Conservation (phyloP, 805 yeast genomes). For the Blastobotrys attinorum region DNA sequence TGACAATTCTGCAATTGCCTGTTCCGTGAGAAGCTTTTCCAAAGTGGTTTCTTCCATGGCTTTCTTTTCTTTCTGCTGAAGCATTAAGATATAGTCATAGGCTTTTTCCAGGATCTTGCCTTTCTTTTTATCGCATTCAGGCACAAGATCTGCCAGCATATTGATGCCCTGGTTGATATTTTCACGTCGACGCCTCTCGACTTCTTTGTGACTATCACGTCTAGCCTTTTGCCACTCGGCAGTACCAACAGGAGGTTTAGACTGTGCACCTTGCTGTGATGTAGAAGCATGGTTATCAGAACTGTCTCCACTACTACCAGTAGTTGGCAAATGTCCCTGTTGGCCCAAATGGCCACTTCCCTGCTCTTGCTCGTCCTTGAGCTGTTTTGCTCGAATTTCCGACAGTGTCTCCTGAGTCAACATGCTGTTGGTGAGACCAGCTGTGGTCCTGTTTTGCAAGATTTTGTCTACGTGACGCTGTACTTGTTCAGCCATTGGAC, state of each 20-base stretch:
- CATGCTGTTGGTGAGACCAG: too few species aligned
- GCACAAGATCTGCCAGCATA: conserved; percentile 68
- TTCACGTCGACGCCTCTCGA: conserved; percentile 87
- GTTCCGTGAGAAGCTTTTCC: conserved; percentile 87
- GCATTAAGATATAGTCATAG: conserved; percentile 80
- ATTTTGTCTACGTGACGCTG: too few species aligned
- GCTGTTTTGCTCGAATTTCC: too few species aligned
- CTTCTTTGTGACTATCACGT: conserved; percentile 90
- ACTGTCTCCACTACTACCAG: too few species aligned
- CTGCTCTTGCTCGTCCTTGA: too few species aligned
- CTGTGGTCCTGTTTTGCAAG: too few species aligned
- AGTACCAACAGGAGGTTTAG: conserved; percentile 61
- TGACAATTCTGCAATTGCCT: conserved; percentile 77
- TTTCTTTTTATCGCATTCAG: conserved; percentile 80
- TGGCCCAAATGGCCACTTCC: too few species aligned
- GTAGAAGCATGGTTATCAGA: background rate
- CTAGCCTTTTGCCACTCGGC: conserved; percentile 80
- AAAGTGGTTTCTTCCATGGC: conserved; percentile 92
- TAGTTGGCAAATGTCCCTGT: too few species aligned
- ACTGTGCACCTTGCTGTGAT: background rate
- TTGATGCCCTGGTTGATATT: conserved; percentile 81
- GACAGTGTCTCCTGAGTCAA: too few species aligned
- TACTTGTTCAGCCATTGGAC: too few species aligned
- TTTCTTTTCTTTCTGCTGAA: conserved; percentile 83
- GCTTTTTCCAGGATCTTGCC: conserved; percentile 84